A percentile compares a stretch with the other conserved stretches of the same genome.
These are phyloP conservation scores for Botrytis sinoallii DNA, from an alignment of 2,329 filamentous ascomycete genomes.

Conservation along the genomic window DNA sequence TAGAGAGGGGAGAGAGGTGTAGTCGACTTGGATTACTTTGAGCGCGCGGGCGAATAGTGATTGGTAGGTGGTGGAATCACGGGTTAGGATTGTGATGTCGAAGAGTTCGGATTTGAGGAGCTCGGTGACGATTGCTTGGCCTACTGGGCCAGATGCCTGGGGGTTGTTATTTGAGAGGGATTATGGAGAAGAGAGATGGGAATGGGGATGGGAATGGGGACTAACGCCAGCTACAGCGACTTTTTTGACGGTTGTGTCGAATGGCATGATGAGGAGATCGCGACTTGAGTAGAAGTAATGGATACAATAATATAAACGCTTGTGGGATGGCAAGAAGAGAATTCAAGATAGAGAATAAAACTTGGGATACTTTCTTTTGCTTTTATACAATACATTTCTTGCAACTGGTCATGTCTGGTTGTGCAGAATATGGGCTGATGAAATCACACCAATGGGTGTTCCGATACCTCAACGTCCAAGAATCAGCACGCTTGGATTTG, in stretches of 20 bases:
- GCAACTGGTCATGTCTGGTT: neutral
- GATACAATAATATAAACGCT: neutral
- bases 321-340: neutral
- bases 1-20: slow-evolving; percentile 19
- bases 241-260: slow-evolving; percentile 28
- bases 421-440: neutral
- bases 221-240: slow-evolving; percentile 29
- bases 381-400: neutral
- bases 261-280: slow-evolving; percentile 22
- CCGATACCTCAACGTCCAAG: neutral
- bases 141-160: slow-evolving; percentile 36
- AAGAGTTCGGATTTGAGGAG: slow-evolving; percentile 35
- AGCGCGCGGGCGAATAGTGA: slow-evolving; percentile 27
- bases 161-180: neutral
- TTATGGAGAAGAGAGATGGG: neutral
- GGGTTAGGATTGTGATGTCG: slow-evolving; percentile 38
- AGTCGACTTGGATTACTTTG: slow-evolving; percentile 25
- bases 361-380: neutral
- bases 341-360: neutral
- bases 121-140: slow-evolving; percentile 34
- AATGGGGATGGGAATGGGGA: neutral
- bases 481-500: neutral
- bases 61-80: slow-evolving; percentile 31
- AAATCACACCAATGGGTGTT: slow-evolving; percentile 13
- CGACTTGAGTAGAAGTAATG: neutral